phyloP scores from a whole-genome alignment of 352 stramenopile genomes.

The Phytophthora europaea region DNA sequence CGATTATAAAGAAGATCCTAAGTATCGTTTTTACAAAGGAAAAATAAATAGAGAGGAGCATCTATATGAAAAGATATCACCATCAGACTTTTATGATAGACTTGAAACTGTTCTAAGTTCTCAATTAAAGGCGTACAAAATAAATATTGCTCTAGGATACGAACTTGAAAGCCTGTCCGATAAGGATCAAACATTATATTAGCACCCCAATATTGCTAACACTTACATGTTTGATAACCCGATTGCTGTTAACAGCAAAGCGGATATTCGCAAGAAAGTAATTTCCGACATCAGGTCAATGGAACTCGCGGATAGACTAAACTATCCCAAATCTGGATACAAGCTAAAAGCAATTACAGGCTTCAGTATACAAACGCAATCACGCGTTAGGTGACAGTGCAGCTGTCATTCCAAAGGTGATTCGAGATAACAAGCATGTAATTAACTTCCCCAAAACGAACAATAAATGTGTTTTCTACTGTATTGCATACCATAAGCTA shows the following conservation, averaged over 20 bases:
- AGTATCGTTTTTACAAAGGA: no score
- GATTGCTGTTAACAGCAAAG: conserved; percentile 23
- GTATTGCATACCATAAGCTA: conserved; percentile 1
- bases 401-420: not conserved
- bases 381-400: conserved; percentile 24
- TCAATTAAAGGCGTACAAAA: no score
- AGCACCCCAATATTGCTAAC: conserved; percentile 1
- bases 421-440: conserved; percentile 11
- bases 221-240: conserved; percentile 12
- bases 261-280: conserved; percentile 20
- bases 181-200: not conserved
- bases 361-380: conserved; percentile 29
- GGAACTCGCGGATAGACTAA: conserved; percentile 24
- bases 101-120: no score
- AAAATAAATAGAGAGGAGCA: no score
- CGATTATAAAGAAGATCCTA: no score
- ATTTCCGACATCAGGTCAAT: conserved; percentile 20
- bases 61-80: no score
- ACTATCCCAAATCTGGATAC: conserved; percentile 20
- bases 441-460: conserved; percentile 16
- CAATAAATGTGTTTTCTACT: conserved; percentile 16
- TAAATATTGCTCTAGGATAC: conserved; percentile 16
- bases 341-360: conserved; percentile 20
- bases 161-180: conserved; percentile 3
- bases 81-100: no score